Base-by-base conservation (phyloP, 768 basidiomycete species). In the Boletales sp. region DNA sequence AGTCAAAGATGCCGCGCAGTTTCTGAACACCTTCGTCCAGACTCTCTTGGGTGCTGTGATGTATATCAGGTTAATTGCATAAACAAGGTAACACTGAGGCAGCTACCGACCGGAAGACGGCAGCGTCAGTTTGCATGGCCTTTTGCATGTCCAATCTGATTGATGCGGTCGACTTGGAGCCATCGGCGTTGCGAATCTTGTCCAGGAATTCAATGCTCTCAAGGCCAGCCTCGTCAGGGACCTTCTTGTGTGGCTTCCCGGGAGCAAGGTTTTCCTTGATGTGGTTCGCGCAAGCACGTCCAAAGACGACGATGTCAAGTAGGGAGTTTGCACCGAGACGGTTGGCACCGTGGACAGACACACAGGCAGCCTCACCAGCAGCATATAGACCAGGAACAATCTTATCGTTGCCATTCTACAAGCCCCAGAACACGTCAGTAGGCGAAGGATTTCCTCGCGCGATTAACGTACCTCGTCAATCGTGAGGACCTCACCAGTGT, bases 261-360 rank as follows among this genome's bases (percentile, higher is more conserved):
- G 94, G 92, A 15, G 86, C 84, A 51, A 91, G 78, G 37, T 79
- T 98, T 48, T 95, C 92, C 58, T 83, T 85, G 68, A 98, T 98
- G 73, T 98, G 97, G 71, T 97, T 90, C 24, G 97, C 95, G 61
- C 90, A 94, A n/a, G 97, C 95, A 70, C 97, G 94, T 60, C 97
- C 97, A 62, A 98, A 99, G 58, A 98, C 97, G 69, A 98, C 97
- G 59, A 98, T 97, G 69, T 98, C 97, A 58, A 99, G 77, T 24
- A 99, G 84, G 18, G 97, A 99, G 80, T 99, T 99, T 66, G 97
- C 97, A 61, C 97, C 97, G 47, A 99, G 87, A 71, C 97, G 94
- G 77, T 99, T 99, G 56, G 97, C 97, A 56, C 97, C 97, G 62
- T 99, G 97, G 17, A 99, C 97, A 17, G 97, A 99, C 30, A 98